These are phyloP conservation scores for Coccinonectria pachysandricola DNA, from an alignment of 2,329 filamentous ascomycete species.

Conservation along the genomic window DNA sequence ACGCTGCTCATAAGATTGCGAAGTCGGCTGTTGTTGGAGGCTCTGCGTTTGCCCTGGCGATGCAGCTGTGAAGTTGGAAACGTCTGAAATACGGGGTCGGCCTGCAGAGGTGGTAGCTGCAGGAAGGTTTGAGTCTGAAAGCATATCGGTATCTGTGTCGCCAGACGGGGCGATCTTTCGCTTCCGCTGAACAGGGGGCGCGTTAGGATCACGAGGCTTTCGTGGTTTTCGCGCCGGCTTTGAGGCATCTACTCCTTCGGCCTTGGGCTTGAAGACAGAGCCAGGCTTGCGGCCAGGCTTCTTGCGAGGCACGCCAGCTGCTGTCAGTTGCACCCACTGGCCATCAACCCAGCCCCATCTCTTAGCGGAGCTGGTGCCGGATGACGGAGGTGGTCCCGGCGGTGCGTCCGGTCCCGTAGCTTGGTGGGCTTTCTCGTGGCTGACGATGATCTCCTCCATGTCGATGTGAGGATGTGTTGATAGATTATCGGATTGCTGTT, in stretches of 20 bases:
- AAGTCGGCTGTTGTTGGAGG: constrained; percentile 16
- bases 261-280: constrained; percentile 37
- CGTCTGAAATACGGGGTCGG: constrained; percentile 15
- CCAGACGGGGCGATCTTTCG: constrained; percentile 37
- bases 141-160: constrained; percentile 27
- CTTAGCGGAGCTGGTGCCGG: constrained; percentile 18
- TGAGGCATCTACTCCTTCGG: constrained; percentile 27
- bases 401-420: no score
- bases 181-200: constrained; percentile 42
- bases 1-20: constrained; percentile 20
- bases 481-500: constrained; percentile 21
- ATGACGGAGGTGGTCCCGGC: constrained; percentile 13
- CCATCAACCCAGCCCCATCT: constrained; percentile 27
- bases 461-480: constrained; percentile 21
- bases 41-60: constrained; percentile 20
- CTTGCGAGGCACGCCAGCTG: constrained; percentile 48
- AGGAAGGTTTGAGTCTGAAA: constrained; percentile 25
- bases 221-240: constrained; percentile 40
- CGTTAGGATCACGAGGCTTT: constrained; percentile 51
- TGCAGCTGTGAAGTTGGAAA: constrained; percentile 14
- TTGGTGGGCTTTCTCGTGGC: no score
- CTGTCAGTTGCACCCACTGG: constrained; percentile 40
- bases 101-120: constrained; percentile 19
- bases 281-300: constrained; percentile 58
- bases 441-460: constrained; percentile 42